phyloP scores from a whole-genome alignment of 2,329 filamentous ascomycete species.

The Pseudogymnoascus sp. region DNA sequence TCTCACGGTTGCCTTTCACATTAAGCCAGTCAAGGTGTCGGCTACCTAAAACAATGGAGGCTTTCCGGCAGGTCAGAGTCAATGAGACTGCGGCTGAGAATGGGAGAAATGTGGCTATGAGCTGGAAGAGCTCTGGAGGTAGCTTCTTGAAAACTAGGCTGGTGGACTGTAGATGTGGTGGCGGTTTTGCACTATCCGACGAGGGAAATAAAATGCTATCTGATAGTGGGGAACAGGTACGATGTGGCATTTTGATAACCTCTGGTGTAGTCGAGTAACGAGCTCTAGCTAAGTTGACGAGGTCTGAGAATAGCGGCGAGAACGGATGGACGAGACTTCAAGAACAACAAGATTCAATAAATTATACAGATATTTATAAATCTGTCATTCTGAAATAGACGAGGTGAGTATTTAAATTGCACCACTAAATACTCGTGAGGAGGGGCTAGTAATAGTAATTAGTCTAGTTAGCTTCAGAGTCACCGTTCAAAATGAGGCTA shows the following conservation, averaged over 20 bases:
- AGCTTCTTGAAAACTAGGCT: background rate
- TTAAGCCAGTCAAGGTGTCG: background rate
- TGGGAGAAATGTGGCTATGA: background rate
- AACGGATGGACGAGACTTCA: background rate
- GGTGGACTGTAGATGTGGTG: slow-evolving; percentile 18
- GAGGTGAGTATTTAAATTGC: background rate
- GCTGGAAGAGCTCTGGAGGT: background rate
- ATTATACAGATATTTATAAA: background rate
- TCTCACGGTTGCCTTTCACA: background rate
- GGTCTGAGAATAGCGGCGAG: background rate
- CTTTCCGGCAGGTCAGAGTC: background rate
- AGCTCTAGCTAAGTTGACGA: background rate
- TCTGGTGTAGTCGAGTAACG: background rate
- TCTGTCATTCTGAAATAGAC: background rate
- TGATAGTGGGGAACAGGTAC: background rate
- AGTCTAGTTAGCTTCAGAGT: background rate
- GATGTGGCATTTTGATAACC: background rate
- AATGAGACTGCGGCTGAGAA: background rate
- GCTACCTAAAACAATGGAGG: background rate
- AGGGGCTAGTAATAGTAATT: background rate
- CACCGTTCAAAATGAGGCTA: background rate
- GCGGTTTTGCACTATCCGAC: background rate
- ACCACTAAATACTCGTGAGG: background rate
- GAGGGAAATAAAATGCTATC: background rate
- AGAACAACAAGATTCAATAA: background rate